These are phyloP conservation scores for Fusarium annulatum DNA, from an alignment of 2,329 filamentous ascomycete species.

Conservation along the genomic window DNA sequence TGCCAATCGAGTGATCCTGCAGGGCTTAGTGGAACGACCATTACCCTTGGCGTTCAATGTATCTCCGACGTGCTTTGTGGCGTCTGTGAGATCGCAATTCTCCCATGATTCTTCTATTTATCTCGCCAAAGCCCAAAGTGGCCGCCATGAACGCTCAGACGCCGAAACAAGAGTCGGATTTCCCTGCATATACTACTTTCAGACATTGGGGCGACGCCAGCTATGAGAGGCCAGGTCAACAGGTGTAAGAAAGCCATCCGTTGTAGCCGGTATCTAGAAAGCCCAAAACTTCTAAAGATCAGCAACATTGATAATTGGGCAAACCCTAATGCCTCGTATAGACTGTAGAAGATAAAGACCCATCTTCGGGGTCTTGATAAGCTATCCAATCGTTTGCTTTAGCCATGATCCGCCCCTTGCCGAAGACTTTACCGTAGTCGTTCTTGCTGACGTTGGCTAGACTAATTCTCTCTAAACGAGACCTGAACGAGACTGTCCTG, in stretches of 20 bases:
- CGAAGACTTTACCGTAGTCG: background rate
- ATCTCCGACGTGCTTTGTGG: no score
- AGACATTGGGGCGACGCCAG: background rate
- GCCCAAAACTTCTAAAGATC: background rate
- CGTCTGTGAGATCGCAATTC: no score
- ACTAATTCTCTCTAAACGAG: background rate
- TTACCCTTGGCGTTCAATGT: accelerated
- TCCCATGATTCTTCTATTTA: background rate
- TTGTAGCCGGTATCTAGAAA: no score
- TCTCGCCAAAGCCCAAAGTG: background rate
- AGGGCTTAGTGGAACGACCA: background rate
- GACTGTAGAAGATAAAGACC: background rate
- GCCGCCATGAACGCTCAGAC: background rate
- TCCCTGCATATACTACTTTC: no score
- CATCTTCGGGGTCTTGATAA: background rate
- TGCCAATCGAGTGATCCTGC: background rate
- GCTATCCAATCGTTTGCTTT: background rate
- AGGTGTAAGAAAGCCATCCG: background rate
- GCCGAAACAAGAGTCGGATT: accelerated
- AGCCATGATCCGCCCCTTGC: accelerated
- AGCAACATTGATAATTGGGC: background rate
- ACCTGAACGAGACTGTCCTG: background rate
- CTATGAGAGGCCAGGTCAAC: background rate
- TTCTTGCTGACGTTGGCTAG: background rate
- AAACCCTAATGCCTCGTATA: background rate